These are phyloP conservation scores for Paracamarosporium sp. DNA, from an alignment of 2,329 filamentous ascomycete species.

Conservation along the genomic window DNA sequence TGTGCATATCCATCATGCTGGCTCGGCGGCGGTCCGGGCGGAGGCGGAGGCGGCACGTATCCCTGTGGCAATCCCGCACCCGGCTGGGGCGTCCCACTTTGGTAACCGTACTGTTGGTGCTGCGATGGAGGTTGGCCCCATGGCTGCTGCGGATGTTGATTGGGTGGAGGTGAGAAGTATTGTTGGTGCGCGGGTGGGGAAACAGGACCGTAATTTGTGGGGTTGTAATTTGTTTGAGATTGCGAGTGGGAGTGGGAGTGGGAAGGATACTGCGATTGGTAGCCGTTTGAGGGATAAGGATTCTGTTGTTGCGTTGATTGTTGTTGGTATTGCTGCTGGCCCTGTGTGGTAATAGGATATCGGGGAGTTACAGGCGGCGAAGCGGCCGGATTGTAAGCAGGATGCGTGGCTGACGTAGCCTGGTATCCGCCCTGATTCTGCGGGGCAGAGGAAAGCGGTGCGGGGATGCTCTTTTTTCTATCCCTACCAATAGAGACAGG, in stretches of 20 bases:
- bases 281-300: slow-evolving; percentile 30
- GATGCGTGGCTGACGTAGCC: slow-evolving; percentile 40
- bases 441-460: slow-evolving; percentile 43
- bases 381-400: slow-evolving; percentile 60
- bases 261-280: slow-evolving; percentile 27
- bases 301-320: slow-evolving; percentile 27
- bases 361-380: slow-evolving; percentile 56
- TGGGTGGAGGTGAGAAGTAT: slow-evolving; percentile 58
- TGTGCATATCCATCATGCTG: slow-evolving; percentile 61
- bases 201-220: slow-evolving; percentile 53
- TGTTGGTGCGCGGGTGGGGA: slow-evolving; percentile 65
- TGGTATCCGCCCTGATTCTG: slow-evolving; percentile 36
- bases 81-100: slow-evolving; percentile 59
- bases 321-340: slow-evolving; percentile 35
- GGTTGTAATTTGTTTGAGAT: slow-evolving; percentile 50
- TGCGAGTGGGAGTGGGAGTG: slow-evolving; percentile 27
- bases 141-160: slow-evolving; percentile 59
- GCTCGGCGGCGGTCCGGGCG: slow-evolving; percentile 67
- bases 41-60: slow-evolving; percentile 72
- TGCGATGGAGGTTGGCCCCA: slow-evolving; percentile 53
- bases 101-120: slow-evolving; percentile 59
- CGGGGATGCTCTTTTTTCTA: slow-evolving; percentile 48
- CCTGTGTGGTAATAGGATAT: slow-evolving; percentile 47
- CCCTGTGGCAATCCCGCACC: slow-evolving; percentile 60
- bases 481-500: slow-evolving; percentile 41